These are phyloP conservation scores for Podospora sp. DNA, from an alignment of 495 filamentous ascomycete genomes.

Conservation along the genomic window DNA sequence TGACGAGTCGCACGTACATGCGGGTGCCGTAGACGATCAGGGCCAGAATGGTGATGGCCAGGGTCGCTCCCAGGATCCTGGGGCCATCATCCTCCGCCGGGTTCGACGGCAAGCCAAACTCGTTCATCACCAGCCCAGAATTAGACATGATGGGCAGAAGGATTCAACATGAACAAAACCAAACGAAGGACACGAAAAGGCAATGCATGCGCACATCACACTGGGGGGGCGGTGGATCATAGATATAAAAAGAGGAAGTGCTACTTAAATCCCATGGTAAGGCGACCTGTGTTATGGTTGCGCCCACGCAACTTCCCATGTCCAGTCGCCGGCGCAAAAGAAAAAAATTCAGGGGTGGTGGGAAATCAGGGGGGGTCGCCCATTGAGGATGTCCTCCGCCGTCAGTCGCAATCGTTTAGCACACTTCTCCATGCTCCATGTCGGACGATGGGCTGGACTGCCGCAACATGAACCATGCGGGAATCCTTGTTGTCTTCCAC, in stretches of 20 bases:
- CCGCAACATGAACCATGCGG: not conserved
- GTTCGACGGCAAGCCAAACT: conserved; percentile 14
- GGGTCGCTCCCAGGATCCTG: conserved; percentile 44
- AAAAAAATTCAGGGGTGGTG: not conserved
- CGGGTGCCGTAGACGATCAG: conserved; percentile 34
- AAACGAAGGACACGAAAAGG: not conserved
- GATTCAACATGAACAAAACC: not conserved
- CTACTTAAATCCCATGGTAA: no score
- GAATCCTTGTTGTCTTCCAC: not conserved
- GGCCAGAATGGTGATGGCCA: conserved; percentile 40
- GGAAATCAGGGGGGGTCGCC: no score
- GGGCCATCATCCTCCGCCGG: conserved; percentile 45
- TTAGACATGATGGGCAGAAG: conserved; percentile 15
- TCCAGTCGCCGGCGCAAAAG: not conserved
- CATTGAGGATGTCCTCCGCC: no score
- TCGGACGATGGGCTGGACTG: no score
- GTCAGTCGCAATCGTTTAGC: no score
- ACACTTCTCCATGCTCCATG: no score
- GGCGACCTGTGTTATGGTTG: no score
- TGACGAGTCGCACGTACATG: conserved; percentile 49
- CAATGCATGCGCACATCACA: not conserved
- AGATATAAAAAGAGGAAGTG: conserved; percentile 5
- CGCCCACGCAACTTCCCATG: no score
- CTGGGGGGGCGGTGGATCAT: not conserved
- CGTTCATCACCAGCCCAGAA: conserved; percentile 7